Conservation (phyloP, 2,329 filamentous ascomycete genomes). For the Aspergillus ibericus region DNA sequence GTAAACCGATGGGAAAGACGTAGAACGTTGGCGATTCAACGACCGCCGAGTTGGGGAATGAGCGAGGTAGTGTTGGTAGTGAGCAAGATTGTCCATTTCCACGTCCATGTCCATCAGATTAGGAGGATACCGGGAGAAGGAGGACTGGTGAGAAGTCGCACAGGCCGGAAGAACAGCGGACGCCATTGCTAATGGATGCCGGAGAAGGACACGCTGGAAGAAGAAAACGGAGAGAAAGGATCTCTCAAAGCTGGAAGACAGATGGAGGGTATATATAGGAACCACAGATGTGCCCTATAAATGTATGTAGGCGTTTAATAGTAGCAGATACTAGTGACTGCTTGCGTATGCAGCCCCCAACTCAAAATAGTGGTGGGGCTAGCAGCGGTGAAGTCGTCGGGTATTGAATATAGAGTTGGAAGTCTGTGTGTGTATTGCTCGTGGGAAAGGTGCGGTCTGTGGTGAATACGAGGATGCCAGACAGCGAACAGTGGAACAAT, state of each 20-base stretch:
- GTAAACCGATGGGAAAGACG: constrained; percentile 26
- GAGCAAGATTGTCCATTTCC: constrained; percentile 23
- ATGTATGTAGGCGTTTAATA: constrained; percentile 20
- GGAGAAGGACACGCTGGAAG: not conserved
- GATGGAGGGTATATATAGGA: constrained; percentile 2
- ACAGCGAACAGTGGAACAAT: not conserved
- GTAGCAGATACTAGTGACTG: constrained; percentile 17
- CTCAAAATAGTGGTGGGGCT: constrained; percentile 15
- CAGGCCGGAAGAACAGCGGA: constrained; percentile 22
- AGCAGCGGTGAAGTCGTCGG: constrained; percentile 11
- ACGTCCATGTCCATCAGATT: constrained; percentile 20
- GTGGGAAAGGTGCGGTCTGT: not conserved
- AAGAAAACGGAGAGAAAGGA: not conserved
- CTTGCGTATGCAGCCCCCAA: constrained; percentile 14
- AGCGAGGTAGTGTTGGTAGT: constrained; percentile 30
- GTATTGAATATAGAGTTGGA: constrained; percentile 4
- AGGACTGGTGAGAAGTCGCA: constrained; percentile 20
- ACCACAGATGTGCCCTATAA: constrained; percentile 6
- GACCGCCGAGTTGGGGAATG: constrained; percentile 23
- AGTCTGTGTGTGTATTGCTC: too few species aligned
- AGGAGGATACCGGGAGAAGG: constrained; percentile 22
- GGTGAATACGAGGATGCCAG: not conserved
- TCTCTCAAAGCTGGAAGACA: not conserved
- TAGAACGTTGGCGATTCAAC: constrained; percentile 18
- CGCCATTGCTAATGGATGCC: constrained; percentile 8